Percentiles rank a stretch among this genome's conserved stretches.
Conservation (phyloP, 306 rosid species). For the Benincasa hispida region DNA sequence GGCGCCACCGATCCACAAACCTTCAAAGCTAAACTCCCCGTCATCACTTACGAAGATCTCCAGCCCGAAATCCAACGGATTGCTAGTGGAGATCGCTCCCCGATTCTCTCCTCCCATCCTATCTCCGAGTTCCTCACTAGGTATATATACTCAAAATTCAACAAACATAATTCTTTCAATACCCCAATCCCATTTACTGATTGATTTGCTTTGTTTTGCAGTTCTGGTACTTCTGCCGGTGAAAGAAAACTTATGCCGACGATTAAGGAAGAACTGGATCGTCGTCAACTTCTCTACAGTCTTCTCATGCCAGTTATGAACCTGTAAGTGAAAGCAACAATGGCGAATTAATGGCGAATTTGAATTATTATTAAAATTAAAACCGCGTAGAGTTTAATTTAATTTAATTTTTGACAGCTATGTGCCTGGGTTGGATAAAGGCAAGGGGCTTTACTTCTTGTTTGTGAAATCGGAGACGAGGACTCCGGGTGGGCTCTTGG, state of each 20-base stretch:
- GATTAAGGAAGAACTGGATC: slow-evolving; percentile 48
- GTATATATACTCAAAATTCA: background rate
- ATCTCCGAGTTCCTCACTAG: slow-evolving; percentile 49
- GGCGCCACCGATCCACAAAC: slow-evolving; percentile 32
- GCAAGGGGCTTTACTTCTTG: slow-evolving; percentile 44
- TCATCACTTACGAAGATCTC: slow-evolving; percentile 40
- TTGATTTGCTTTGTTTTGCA: background rate
- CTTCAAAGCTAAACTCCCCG: slow-evolving; percentile 24
- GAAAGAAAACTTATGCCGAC: slow-evolving; percentile 56
- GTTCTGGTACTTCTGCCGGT: slow-evolving; percentile 59
- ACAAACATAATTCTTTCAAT: background rate
- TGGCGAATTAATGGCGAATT: background rate
- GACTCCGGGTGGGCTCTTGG: slow-evolving; percentile 47
- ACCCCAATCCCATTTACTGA: too few species aligned
- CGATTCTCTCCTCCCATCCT: slow-evolving; percentile 44
- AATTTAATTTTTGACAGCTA: slow-evolving; percentile 10
- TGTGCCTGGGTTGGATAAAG: slow-evolving; percentile 44
- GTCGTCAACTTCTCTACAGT: slow-evolving; percentile 47
- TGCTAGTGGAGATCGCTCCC: slow-evolving; percentile 43
- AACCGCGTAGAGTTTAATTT: background rate
- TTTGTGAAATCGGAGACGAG: slow-evolving; percentile 44
- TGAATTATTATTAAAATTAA: background rate
- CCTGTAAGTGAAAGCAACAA: slow-evolving; percentile 24
- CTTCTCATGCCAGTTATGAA: slow-evolving; percentile 59
- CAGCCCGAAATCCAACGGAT: slow-evolving; percentile 47